Conservation (phyloP, 441 rosid genomes). For the Lepidium campestre region DNA sequence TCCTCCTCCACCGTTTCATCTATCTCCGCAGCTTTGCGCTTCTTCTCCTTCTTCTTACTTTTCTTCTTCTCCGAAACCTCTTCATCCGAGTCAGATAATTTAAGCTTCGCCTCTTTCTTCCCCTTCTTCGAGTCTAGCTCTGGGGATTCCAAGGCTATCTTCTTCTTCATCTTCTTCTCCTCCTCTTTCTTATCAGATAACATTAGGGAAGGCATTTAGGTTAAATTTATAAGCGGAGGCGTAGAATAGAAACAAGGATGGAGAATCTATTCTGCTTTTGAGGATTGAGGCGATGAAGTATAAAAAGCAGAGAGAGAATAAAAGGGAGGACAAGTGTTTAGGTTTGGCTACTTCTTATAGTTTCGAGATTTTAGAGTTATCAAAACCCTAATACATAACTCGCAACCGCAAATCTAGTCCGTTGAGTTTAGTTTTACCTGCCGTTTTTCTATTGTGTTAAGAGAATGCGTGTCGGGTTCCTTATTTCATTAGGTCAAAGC, state of each 20-base stretch:
- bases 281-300: constrained; percentile 11
- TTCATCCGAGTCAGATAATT: constrained; percentile 28
- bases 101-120: constrained; percentile 29
- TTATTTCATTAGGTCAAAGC: background rate
- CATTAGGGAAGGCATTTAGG: constrained; percentile 55
- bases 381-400: constrained; percentile 9
- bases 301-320: constrained; percentile 5
- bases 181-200: constrained; percentile 37
- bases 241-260: background rate
- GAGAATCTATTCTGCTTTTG: constrained; percentile 12
- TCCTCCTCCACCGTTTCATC: constrained; percentile 38
- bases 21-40: constrained; percentile 48
- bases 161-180: constrained; percentile 75
- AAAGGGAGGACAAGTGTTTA: background rate
- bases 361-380: background rate
- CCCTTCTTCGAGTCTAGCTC: constrained; percentile 33
- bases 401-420: background rate
- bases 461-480: constrained; percentile 9
- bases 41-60: constrained; percentile 47
- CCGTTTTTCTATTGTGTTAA: background rate
- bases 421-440: constrained; percentile 7
- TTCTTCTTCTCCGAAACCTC: constrained; percentile 42
- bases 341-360: constrained; percentile 8
- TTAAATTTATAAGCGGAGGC: background rate
- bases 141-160: constrained; percentile 29